Conservation (phyloP, 805 yeast genomes). For the Nakazawaea populi region DNA sequence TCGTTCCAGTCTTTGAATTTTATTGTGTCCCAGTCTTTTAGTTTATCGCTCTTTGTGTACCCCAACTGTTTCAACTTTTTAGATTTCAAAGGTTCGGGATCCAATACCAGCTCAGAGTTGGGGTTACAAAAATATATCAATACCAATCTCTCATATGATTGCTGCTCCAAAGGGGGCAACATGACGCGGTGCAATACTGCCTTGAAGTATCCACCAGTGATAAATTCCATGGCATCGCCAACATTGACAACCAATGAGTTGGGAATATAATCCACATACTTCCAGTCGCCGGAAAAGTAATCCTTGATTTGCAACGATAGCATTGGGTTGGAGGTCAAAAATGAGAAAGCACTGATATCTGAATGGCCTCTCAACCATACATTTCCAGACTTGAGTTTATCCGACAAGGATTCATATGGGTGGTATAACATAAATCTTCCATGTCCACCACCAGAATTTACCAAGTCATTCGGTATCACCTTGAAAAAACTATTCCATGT, state of each 20-base stretch:
- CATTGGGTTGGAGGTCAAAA: conserved; percentile 35
- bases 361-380: conserved; percentile 28
- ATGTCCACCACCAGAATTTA: conserved; percentile 20
- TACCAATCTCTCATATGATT: conserved; percentile 21
- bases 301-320: conserved; percentile 34
- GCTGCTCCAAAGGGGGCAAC: conserved; percentile 28
- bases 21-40: conserved; percentile 26
- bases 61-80: conserved; percentile 23
- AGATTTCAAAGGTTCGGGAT: conserved; percentile 25
- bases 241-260: conserved; percentile 33
- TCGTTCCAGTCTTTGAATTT: conserved; percentile 29
- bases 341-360: conserved; percentile 32
- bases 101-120: conserved; percentile 19
- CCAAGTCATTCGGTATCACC: conserved; percentile 22
- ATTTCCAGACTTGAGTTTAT: conserved; percentile 14
- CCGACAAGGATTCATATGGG: conserved; percentile 13
- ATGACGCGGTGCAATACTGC: conserved; percentile 29
- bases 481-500: conserved; percentile 31
- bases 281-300: conserved; percentile 30
- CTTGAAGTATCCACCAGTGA: conserved; percentile 30
- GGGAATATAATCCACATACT: conserved; percentile 33
- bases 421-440: conserved; percentile 25
- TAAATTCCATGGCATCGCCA: conserved; percentile 35
- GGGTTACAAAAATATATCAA: conserved; percentile 28
- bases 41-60: conserved; percentile 16